These are phyloP conservation scores for Pyricularia pennisetigena DNA, from an alignment of 2,329 filamentous ascomycete genomes.

Conservation along the genomic window DNA sequence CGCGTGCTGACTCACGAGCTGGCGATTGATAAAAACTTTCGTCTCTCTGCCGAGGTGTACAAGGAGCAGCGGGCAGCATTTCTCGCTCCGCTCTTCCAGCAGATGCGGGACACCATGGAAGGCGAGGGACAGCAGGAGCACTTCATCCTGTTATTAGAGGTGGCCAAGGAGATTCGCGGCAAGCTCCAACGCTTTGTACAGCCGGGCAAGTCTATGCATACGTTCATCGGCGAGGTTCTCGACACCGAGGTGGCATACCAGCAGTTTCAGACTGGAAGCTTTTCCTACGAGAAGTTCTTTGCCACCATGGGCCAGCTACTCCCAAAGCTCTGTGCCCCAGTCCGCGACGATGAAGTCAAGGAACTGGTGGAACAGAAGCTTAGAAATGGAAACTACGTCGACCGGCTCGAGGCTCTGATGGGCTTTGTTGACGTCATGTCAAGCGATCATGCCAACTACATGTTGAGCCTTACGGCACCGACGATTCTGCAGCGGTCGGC, in stretches of 20 bases:
- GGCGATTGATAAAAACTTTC: slow-evolving; percentile 69
- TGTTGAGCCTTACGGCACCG: slow-evolving; percentile 62
- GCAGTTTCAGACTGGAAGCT: slow-evolving; percentile 61
- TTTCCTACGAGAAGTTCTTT: slow-evolving; percentile 77
- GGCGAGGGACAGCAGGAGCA: slow-evolving; percentile 55
- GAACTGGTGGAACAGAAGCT: slow-evolving; percentile 54
- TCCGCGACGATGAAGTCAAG: slow-evolving; percentile 69
- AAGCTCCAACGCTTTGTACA: slow-evolving; percentile 65
- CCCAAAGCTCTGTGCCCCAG: slow-evolving; percentile 71
- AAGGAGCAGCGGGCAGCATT: slow-evolving; percentile 43
- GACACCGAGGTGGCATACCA: slow-evolving; percentile 61
- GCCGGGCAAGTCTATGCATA: slow-evolving; percentile 63
- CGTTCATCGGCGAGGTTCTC: slow-evolving; percentile 63
- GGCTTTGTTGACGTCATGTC: slow-evolving; percentile 69
- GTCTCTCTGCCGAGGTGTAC: slow-evolving; percentile 54
- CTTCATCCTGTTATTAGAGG: slow-evolving; percentile 58
- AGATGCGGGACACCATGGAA: slow-evolving; percentile 54
- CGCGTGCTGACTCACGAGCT: slow-evolving; percentile 69
- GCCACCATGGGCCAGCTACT: slow-evolving; percentile 64
- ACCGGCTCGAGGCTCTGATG: slow-evolving; percentile 65
- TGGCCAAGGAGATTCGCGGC: slow-evolving; percentile 60
- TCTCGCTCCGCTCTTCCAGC: slow-evolving; percentile 40
- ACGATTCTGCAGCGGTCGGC: slow-evolving; percentile 61
- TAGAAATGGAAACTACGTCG: slow-evolving; percentile 54
- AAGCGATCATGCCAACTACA: slow-evolving; percentile 74